Percentiles rank a stretch among this genome's conserved stretches.
phyloP scores from a whole-genome alignment of 164 flowering plant genomes.

The Houttuynia cordata region DNA sequence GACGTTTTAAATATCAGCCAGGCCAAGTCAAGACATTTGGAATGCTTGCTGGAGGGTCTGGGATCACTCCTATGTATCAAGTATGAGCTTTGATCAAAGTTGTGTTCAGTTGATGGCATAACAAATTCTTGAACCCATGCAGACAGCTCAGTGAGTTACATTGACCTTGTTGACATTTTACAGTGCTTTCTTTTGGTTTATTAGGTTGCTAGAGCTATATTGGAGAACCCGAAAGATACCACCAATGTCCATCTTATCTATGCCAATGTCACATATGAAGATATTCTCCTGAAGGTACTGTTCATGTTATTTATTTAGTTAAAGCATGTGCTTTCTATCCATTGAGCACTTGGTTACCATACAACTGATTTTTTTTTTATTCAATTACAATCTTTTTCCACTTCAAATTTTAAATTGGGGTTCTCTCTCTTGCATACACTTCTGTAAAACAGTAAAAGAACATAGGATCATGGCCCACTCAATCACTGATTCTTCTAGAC shows the following conservation, averaged over 20 bases:
- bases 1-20: slow-evolving; percentile 84
- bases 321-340: neutral
- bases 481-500: too few relatives aligned
- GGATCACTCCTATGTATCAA: slow-evolving; percentile 98
- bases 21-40: slow-evolving; percentile 91
- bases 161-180: neutral
- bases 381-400: too few relatives aligned
- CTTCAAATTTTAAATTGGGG: neutral
- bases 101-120: too few relatives aligned
- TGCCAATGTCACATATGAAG: slow-evolving; percentile 88
- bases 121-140: too few relatives aligned
- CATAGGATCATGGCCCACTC: too few relatives aligned
- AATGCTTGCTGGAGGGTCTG: slow-evolving; percentile 99
- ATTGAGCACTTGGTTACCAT: too few relatives aligned
- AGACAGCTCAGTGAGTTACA: neutral
- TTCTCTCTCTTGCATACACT: too few relatives aligned
- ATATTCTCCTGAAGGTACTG: slow-evolving; percentile 83
- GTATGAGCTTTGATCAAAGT: slow-evolving; percentile 18
- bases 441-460: too few relatives aligned
- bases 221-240: slow-evolving; percentile 76
- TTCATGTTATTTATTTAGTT: too few relatives aligned
- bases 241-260: slow-evolving; percentile 83
- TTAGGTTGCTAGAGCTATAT: slow-evolving; percentile 85
- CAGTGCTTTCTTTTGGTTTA: neutral
- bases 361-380: too few relatives aligned